Evolutionary conservation across 2,329 filamentous ascomycete genomes (phyloP).

Genomic region (Trichoderma simmonsii): DNA sequence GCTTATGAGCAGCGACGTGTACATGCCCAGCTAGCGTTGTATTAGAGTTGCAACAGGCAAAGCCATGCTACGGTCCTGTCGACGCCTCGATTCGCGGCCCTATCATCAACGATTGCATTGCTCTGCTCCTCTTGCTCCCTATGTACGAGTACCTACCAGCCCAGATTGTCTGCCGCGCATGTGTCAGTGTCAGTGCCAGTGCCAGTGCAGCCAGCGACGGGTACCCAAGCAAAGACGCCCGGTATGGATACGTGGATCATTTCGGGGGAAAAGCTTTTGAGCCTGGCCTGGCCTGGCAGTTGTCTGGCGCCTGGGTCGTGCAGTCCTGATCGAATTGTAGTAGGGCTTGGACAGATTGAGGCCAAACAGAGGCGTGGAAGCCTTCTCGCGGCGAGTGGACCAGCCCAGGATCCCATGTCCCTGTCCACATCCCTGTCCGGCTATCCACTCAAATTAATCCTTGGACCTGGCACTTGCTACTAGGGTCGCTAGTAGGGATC

Average conservation of each 20-base stretch:
- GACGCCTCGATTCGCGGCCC: not conserved
- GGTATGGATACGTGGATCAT: constrained; percentile 2
- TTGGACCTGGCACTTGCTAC: not conserved
- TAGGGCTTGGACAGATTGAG: not conserved
- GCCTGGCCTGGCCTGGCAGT: not conserved
- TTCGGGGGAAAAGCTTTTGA: not conserved
- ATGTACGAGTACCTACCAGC: not conserved
- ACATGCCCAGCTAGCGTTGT: not conserved
- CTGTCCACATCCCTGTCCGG: not conserved
- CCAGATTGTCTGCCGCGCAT: not conserved
- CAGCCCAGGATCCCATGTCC: not conserved
- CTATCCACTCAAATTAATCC: not conserved
- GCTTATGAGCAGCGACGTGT: not conserved
- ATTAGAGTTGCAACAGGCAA: constrained; percentile 10
- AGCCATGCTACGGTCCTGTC: not conserved
- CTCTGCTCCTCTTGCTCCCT: not conserved
- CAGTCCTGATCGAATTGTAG: not conserved
- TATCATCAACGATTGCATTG: not conserved
- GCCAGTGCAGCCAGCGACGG: not conserved
- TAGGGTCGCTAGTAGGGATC: not conserved
- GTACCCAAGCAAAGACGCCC: constrained; percentile 3
- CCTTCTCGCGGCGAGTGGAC: not conserved
- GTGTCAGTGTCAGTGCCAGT: not conserved
- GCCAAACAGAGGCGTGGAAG: not conserved
- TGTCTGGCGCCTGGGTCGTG: not conserved